These are phyloP conservation scores for Raddia distichophylla DNA, from an alignment of 176 grass and related monocot species.

Conservation along the genomic window DNA sequence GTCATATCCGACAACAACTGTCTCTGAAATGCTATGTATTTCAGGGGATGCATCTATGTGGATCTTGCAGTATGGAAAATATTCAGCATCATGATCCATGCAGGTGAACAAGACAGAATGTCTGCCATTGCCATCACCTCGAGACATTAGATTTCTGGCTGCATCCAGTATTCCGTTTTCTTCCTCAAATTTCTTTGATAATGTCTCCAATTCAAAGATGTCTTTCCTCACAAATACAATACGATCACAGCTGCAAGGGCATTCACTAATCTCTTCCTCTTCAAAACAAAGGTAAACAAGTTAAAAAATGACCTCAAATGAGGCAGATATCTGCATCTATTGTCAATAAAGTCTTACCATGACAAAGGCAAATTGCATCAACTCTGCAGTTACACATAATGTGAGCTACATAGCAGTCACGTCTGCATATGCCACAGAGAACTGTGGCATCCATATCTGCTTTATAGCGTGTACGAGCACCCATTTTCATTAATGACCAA, in stretches of 20 bases:
- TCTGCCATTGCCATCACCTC: slow-evolving; percentile 10
- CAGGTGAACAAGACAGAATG: slow-evolving; percentile 39
- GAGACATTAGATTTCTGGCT: slow-evolving; percentile 38
- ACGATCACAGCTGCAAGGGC: slow-evolving; percentile 58
- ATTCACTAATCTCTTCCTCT: slow-evolving; percentile 79
- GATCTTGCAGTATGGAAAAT: slow-evolving; percentile 48
- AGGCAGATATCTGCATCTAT: slow-evolving; percentile 18
- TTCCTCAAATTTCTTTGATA: slow-evolving; percentile 69
- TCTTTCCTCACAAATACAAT: slow-evolving; percentile 76
- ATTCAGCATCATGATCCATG: slow-evolving; percentile 45
- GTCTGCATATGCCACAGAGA: slow-evolving; percentile 76
- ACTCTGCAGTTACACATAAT: slow-evolving; percentile 79
- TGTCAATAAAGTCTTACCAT: slow-evolving; percentile 66
- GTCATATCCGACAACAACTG: slow-evolving; percentile 47
- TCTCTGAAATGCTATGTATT: slow-evolving; percentile 44
- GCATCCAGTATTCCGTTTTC: slow-evolving; percentile 45
- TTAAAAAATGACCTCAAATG: slow-evolving; percentile 37
- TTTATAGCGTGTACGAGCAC: slow-evolving; percentile 59
- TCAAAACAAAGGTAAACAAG: slow-evolving; percentile 51
- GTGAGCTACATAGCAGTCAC: slow-evolving; percentile 85
- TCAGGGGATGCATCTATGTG: slow-evolving; percentile 38
- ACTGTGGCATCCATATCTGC: slow-evolving; percentile 47
- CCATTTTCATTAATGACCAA: slow-evolving; percentile 65
- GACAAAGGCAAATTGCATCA: slow-evolving; percentile 81
- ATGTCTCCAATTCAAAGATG: slow-evolving; percentile 65